Evolutionary conservation across 768 basidiomycete species (phyloP).

Genomic region (Hysterangium stoloniferum): DNA sequence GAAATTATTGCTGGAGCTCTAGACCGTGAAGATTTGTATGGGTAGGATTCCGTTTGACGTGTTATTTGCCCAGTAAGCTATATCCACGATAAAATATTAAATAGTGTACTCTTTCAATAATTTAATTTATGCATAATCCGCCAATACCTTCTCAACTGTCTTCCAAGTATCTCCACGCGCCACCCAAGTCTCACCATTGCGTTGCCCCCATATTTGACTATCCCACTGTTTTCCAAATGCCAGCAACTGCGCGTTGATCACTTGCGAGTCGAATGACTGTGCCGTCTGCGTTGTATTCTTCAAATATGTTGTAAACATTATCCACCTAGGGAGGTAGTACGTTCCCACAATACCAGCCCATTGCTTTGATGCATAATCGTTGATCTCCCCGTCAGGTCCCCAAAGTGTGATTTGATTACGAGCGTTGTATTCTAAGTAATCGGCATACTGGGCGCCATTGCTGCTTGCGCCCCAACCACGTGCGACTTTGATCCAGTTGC

Average conservation of each 20-base stretch:
- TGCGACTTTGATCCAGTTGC: conserved; percentile 30
- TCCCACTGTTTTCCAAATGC: conserved; percentile 29
- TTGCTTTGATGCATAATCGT: conserved; percentile 37
- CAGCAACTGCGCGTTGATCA: conserved; percentile 22
- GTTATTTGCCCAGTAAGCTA: no score
- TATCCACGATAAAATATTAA: no score
- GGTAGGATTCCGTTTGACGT: no score
- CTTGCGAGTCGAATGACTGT: conserved; percentile 22
- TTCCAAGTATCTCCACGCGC: conserved; percentile 19
- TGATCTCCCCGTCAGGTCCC: conserved; percentile 34
- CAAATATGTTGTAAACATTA: conserved; percentile 28
- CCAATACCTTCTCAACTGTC: conserved; percentile 17
- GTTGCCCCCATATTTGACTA: conserved; percentile 16
- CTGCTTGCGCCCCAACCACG: conserved; percentile 21
- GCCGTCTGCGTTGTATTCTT: conserved; percentile 22
- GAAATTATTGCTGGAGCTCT: no score
- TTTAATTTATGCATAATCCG: no score
- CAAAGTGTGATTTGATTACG: conserved; percentile 38
- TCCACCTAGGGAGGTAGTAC: conserved; percentile 32
- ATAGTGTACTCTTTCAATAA: no score
- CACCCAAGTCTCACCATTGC: conserved; percentile 15
- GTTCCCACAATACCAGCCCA: conserved; percentile 32
- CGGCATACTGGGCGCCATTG: conserved; percentile 23
- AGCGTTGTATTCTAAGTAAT: conserved; percentile 31
- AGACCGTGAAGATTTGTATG: no score